phyloP scores from a whole-genome alignment of 2,329 filamentous ascomycete species.

The Metarhizium album region DNA sequence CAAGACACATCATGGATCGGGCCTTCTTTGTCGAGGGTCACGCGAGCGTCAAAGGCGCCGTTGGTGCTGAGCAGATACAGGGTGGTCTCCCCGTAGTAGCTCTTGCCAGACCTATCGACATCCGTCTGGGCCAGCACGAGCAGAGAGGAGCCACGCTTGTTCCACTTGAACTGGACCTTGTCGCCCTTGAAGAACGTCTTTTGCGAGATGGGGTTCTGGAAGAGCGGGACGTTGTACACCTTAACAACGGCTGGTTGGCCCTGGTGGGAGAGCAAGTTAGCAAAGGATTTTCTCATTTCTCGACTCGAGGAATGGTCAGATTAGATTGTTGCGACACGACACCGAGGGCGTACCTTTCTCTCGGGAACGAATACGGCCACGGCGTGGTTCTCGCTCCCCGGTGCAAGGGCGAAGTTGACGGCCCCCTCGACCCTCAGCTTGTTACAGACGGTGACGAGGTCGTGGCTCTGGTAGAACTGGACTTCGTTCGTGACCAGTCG shows the following conservation, averaged over 20 bases:
- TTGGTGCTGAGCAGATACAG: constrained; percentile 90
- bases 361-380: constrained; percentile 93
- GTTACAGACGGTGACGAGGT: constrained; percentile 84
- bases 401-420: constrained; percentile 77
- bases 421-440: constrained; percentile 90
- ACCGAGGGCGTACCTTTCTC: constrained; percentile 58
- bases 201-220: constrained; percentile 73
- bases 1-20: constrained; percentile 98
- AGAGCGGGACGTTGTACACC: constrained; percentile 87
- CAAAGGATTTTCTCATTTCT: no score
- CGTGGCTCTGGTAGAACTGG: constrained; percentile 86
- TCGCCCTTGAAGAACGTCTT: constrained; percentile 99
- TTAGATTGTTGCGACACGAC: no score
- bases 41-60: constrained; percentile 83
- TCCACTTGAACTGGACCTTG: constrained; percentile 99
- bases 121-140: constrained; percentile 96
- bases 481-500: constrained; percentile 94
- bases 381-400: constrained; percentile 71
- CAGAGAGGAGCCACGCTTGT: constrained; percentile 77
- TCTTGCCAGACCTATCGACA: constrained; percentile 96
- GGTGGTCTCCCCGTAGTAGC: constrained; percentile 97
- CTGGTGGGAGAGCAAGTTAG: constrained; percentile 37
- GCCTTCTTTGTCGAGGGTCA: constrained; percentile 90
- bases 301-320: no score
- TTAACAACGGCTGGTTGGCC: constrained; percentile 90